Percentiles rank a stretch among this genome's conserved stretches.
These are phyloP conservation scores for Alternaria consortialis DNA, from an alignment of 2,329 filamentous ascomycete species.

Conservation along the genomic window DNA sequence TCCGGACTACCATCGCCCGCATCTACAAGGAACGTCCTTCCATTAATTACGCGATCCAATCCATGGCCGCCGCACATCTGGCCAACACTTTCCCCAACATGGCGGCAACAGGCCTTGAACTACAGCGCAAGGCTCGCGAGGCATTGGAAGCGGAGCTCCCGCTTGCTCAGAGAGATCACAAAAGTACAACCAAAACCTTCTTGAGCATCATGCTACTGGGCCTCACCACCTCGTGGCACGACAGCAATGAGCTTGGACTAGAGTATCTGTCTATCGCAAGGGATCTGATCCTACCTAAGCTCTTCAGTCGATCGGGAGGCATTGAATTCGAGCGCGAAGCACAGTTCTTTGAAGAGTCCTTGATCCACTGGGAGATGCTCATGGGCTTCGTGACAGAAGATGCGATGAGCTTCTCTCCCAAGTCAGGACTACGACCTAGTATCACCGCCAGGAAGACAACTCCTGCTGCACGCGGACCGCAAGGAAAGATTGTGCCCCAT, in stretches of 20 bases:
- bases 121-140: conserved; percentile 62
- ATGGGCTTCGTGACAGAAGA: conserved; percentile 63
- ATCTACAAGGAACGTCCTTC: conserved; percentile 67
- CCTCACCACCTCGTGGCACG: conserved; percentile 68
- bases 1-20: conserved; percentile 65
- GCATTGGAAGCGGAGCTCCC: conserved; percentile 60
- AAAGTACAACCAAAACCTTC: conserved; percentile 61
- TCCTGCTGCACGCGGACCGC: conserved; percentile 36
- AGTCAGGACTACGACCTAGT: conserved; percentile 36
- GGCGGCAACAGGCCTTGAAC: conserved; percentile 59
- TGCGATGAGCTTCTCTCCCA: conserved; percentile 45
- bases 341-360: conserved; percentile 64
- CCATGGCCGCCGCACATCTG: conserved; percentile 70
- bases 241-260: conserved; percentile 64
- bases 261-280: conserved; percentile 61
- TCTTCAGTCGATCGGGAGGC: conserved; percentile 47
- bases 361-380: conserved; percentile 68
- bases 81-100: conserved; percentile 66
- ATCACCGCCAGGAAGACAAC: conserved; percentile 30
- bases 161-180: conserved; percentile 53
- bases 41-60: conserved; percentile 69
- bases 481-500: conserved; percentile 54
- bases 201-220: conserved; percentile 68
- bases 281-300: conserved; percentile 55
- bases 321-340: conserved; percentile 47